Conservation (phyloP, 257 asterid species). For the Cordia subcordata region DNA sequence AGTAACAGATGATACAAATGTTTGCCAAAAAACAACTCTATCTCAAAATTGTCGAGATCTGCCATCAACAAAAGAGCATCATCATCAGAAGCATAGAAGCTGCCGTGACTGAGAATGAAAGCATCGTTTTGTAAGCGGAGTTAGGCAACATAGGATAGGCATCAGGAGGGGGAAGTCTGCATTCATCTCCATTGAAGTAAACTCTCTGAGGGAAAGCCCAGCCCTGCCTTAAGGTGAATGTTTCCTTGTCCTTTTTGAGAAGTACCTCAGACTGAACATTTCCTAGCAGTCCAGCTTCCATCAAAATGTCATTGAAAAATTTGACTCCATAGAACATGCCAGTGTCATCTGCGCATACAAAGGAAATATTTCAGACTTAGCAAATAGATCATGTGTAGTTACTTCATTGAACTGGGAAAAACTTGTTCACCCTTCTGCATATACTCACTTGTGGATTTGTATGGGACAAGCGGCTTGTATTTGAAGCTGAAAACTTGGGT, state of each 20-base stretch:
- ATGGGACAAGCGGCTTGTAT: conserved; percentile 70
- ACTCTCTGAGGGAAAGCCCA: conserved; percentile 66
- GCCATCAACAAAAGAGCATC: background rate
- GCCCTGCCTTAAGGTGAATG: conserved; percentile 49
- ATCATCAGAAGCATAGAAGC: conserved; percentile 13
- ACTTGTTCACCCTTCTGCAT: background rate
- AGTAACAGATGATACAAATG: background rate
- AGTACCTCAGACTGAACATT: conserved; percentile 67
- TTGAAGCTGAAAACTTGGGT: conserved; percentile 78
- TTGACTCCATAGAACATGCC: conserved; percentile 74
- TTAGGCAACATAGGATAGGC: conserved; percentile 52
- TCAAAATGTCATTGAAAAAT: conserved; percentile 56
- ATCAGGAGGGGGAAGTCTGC: conserved; percentile 66
- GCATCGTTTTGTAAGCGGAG: conserved; percentile 21
- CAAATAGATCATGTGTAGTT: background rate
- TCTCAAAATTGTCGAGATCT: background rate
- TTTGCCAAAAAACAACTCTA: background rate
- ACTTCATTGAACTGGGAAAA: background rate
- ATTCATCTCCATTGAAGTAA: conserved; percentile 72
- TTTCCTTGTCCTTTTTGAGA: conserved; percentile 44
- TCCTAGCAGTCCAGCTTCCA: conserved; percentile 65
- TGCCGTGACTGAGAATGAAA: conserved; percentile 20
- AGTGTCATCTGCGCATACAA: conserved; percentile 46
- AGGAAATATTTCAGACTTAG: background rate
- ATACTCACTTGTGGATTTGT: conserved; percentile 61